phyloP scores from a whole-genome alignment of 1,284 basidiomycete species.

The Heterobasidion parviporum region DNA sequence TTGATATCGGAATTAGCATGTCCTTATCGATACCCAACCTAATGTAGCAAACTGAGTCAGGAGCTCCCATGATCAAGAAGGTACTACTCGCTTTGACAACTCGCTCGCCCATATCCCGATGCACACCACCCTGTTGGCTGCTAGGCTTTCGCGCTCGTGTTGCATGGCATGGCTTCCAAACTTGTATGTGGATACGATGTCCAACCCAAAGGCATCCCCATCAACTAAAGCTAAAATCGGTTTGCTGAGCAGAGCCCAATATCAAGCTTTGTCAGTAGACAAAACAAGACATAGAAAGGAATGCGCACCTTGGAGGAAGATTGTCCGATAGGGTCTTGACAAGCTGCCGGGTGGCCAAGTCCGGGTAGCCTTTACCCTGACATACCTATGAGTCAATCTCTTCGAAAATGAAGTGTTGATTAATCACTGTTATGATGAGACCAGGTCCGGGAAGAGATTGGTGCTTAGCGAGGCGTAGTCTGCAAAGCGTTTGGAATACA shows the following conservation, averaged over 20 bases:
- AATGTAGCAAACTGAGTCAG: background rate
- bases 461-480: slow-evolving; percentile 41
- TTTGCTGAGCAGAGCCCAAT: slow-evolving; percentile 34
- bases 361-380: slow-evolving; percentile 89
- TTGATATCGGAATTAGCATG: slow-evolving; percentile 59
- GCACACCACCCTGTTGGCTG: slow-evolving; percentile 66
- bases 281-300: background rate
- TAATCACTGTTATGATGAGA: slow-evolving; percentile 59
- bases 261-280: background rate
- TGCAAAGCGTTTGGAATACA: slow-evolving; percentile 77
- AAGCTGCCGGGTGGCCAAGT: slow-evolving; percentile 80
- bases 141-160: slow-evolving; percentile 58
- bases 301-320: slow-evolving; percentile 41
- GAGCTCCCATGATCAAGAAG: background rate
- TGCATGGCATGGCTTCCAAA: slow-evolving; percentile 56
- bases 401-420: background rate
- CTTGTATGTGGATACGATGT: slow-evolving; percentile 82
- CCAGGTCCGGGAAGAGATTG: slow-evolving; percentile 47
- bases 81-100: slow-evolving; percentile 39
- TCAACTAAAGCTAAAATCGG: slow-evolving; percentile 79
- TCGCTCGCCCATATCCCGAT: slow-evolving; percentile 72
- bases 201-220: slow-evolving; percentile 83
- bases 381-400: background rate
- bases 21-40: slow-evolving; percentile 59
- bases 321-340: slow-evolving; percentile 62